Base-by-base conservation (phyloP, 169 alveolate genomes). In the Babesia bovis region DNA sequence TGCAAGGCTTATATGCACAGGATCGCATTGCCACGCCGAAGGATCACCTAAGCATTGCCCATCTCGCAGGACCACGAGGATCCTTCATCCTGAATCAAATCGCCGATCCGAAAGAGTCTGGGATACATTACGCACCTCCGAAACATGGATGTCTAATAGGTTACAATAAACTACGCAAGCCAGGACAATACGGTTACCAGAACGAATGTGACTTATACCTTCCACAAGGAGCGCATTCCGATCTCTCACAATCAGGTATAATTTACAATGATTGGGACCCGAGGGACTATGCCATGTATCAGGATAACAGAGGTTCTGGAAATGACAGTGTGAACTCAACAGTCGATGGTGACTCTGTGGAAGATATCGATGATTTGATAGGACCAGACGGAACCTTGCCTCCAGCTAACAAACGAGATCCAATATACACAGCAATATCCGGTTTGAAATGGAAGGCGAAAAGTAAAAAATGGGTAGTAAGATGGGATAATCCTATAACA, bases 401-500 rank as follows among this genome's bases (percentile, higher is more conserved):
- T 5, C 88, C 88, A 15, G 74, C 82, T 10, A 81, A 81, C 73
- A 61, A 66, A 32, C 63, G 88, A 13, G 88, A 81, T 26, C 88
- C 88, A n/a, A 81, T 81, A 3, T 81, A 81, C 35, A 81, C 88
- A 0, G 74, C 88, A 7, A 57, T 81, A 52, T 59, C 83, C 3
- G 88, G 88, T 12, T 68, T 81, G 26, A 81, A 81, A 52, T 81
- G 88, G 88, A 81, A 81, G 32, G 67, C 83, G 15, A 81, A 81
- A 81, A 81, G 88, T 36, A 81, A 81, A 53, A 81, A 81, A 33
- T 81, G 88, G 88, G 88, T 81, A 5, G 88, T 81, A 17, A 15
- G 88, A 5, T 81, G 88, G 88, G 88, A 81, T 52, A 81, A 81
- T 49, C 88, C 88, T 7, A 72, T 81, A 2, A 81, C 88, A 21